Percentiles rank a stretch among this genome's conserved stretches.
These are phyloP conservation scores for Elymus sibiricus DNA, from an alignment of 176 grass and related monocot species.

Conservation along the genomic window DNA sequence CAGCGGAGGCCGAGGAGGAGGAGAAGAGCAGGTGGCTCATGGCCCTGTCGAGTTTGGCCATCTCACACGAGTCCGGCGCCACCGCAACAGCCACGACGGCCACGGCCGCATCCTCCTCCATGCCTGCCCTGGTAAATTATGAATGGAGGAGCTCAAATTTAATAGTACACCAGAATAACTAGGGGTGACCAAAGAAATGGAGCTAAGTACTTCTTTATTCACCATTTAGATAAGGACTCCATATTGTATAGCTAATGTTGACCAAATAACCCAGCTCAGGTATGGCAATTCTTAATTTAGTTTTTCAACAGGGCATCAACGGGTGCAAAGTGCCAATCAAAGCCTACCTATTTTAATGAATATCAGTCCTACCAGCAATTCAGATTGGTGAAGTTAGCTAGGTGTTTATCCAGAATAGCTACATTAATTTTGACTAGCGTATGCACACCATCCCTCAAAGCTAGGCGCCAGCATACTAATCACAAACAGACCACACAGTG, in stretches of 20 bases:
- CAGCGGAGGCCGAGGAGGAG: neutral
- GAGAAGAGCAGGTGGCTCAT: slow-evolving; percentile 63
- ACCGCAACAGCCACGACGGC: neutral
- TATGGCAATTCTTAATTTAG: neutral
- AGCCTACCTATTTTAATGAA: neutral
- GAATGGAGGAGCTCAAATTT: neutral
- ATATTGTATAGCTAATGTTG: neutral
- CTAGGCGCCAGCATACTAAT: neutral
- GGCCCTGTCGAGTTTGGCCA: slow-evolving; percentile 67
- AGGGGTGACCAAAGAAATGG: neutral
- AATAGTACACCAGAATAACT: neutral
- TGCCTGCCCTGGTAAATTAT: neutral
- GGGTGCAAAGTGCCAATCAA: slow-evolving; percentile 3
- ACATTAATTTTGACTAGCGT: neutral
- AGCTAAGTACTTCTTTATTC: neutral
- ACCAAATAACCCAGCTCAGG: slow-evolving; percentile 2
- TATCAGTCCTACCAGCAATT: neutral
- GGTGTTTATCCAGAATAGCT: neutral
- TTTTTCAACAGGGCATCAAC: neutral
- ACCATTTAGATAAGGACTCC: neutral
- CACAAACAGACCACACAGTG: neutral
- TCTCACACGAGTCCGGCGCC: slow-evolving; percentile 85
- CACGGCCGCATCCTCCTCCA: neutral
- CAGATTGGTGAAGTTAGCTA: neutral
- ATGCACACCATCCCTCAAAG: neutral